Evolutionary conservation across 2,329 filamentous ascomycete species (phyloP).

Genomic region (Ambrosiella beaveri): DNA sequence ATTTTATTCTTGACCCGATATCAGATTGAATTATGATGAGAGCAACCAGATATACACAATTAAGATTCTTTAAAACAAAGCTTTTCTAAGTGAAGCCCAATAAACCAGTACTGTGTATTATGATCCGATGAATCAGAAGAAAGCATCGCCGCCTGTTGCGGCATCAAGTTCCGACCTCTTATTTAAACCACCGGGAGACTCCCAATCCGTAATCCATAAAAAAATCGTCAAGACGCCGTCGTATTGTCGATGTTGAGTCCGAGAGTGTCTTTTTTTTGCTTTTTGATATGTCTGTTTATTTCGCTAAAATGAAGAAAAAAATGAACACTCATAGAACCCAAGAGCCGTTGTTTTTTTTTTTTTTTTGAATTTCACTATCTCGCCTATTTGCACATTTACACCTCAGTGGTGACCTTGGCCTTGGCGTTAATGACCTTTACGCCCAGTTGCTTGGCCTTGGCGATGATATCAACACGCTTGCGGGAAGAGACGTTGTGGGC

Average conservation of each 20-base stretch:
- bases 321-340: constrained; percentile 13
- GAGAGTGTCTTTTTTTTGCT: constrained; percentile 10
- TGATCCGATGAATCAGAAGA: not conserved
- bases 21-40: not conserved
- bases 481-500: constrained; percentile 93
- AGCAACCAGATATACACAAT: not conserved
- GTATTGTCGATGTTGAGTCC: not conserved
- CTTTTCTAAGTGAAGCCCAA: not conserved
- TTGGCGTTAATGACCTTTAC: constrained; percentile 99
- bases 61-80: not conserved
- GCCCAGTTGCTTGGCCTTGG: constrained; percentile 91
- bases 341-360: constrained; percentile 10
- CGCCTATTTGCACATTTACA: constrained; percentile 30
- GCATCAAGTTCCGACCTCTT: not conserved
- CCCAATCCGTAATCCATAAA: not conserved
- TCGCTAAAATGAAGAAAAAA: constrained; percentile 12
- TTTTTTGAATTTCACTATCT: constrained; percentile 12
- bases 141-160: too few relatives aligned
- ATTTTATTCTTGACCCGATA: not conserved
- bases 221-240: not conserved
- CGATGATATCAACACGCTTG: constrained; percentile 96
- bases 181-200: not conserved
- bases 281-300: constrained; percentile 13
- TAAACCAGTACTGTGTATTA: not conserved
- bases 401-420: constrained; percentile 96